Evolutionary conservation across 768 basidiomycete species (phyloP), one percentile per base, ranked within the genome.

Genomic region (Hygrophorus pudorinus): DNA sequence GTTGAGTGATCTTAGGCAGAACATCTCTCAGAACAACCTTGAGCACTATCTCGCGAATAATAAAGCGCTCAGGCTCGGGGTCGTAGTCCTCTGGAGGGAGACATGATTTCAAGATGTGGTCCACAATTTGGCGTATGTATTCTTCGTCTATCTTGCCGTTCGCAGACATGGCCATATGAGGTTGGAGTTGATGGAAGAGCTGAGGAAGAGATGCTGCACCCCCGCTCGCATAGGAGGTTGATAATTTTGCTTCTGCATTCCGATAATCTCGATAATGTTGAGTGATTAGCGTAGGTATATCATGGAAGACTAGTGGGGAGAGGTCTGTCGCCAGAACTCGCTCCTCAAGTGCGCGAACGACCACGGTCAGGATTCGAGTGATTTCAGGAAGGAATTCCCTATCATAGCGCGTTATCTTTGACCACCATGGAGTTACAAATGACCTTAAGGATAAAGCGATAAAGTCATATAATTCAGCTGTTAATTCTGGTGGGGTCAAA

Each of bases 391-490:
- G 73, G 46, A 92, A 73, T 44, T 87, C 81, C 55, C 77, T 86
- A 73, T 91, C 88, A 49, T 86, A 85, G 47, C 84, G 75, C 1
- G 87, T 76, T 42, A 91, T 71, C 54, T 78, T 85, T 27, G 82
- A 70, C 85, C 88, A 92, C 89, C 88, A 92, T 1, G 85, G 81
- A 38, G 78, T 75, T 30, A 92, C 76, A 54, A 72, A 84, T 5
- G 86, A 86, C 28, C 88, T 74, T 17, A 92, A 70, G 8, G 79
- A 73, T 46, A 90, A 79, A 0, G 89, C 87, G 27, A 89, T 68
- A 46, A 89, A 70, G 61, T 90, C 83, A 55, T 90, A 89, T 4
- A 85, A 60, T 56, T 85, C 83, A 4, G 71, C 67, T 45, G 74
- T 71, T 47, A 91, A 73, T 38, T 84, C 78, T 17, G 70, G 67